These are phyloP conservation scores for Trichoderma breve DNA, from an alignment of 2,329 filamentous ascomycete genomes.

Conservation along the genomic window DNA sequence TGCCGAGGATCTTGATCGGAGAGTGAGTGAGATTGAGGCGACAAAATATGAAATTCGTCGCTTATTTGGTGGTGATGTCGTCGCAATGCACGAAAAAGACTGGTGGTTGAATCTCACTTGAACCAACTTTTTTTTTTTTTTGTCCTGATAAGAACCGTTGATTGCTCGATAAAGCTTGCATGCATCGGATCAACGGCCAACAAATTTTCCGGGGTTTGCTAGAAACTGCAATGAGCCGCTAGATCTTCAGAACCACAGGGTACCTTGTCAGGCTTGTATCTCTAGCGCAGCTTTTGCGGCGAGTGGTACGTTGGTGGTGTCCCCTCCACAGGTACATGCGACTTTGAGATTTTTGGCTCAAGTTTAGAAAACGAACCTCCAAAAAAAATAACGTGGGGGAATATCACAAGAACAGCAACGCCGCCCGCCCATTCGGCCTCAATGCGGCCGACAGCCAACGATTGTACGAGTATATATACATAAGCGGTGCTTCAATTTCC, in stretches of 20 bases:
- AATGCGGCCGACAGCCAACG: constrained; percentile 29
- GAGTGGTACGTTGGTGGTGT: background rate
- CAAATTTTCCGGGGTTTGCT: constrained; percentile 31
- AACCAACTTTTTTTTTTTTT: constrained; percentile 31
- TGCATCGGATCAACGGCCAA: constrained; percentile 28
- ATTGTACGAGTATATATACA: background rate
- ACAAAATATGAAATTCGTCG: background rate
- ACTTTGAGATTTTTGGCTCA: constrained; percentile 19
- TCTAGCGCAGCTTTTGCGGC: background rate
- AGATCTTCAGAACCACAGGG: background rate
- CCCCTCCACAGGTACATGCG: background rate
- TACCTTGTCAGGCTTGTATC: background rate
- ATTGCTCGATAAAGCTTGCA: constrained; percentile 5
- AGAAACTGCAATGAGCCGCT: background rate
- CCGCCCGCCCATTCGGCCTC: constrained; percentile 30
- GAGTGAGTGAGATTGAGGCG: background rate
- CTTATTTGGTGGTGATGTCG: background rate
- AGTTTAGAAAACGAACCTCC: constrained; percentile 23
- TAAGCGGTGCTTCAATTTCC: background rate
- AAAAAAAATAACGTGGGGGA: constrained; percentile 17
- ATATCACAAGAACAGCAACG: constrained; percentile 22
- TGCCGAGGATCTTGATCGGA: background rate
- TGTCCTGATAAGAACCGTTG: constrained; percentile 27
- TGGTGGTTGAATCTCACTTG: background rate
- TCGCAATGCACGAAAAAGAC: background rate